Evolutionary conservation across 2,329 filamentous ascomycete genomes (phyloP), one percentile per base, ranked within the genome.

Genomic region (Aureobasidium musti): DNA sequence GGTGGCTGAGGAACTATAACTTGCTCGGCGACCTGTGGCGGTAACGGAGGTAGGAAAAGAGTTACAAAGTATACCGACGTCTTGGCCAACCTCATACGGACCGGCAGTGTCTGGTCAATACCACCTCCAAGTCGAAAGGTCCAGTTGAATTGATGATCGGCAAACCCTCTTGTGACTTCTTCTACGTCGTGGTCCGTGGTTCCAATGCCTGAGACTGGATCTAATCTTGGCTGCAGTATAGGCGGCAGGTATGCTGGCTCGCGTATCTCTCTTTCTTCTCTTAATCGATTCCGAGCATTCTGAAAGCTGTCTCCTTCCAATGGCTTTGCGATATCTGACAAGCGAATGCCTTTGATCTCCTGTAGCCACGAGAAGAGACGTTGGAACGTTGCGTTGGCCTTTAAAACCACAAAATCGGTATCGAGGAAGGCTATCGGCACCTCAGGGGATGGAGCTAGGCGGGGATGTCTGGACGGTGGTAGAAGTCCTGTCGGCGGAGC

Each of bases 231-330:
- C 19, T 77, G 78, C n/a, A 75, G 68, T 28, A 84, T 84, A 5
- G 82, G 81, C 28, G 82, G 78, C 73, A 83, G 79, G 69, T 82
- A 83, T 33, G 81, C 73, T 17, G 82, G 82, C 65, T 84, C 82
- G 43, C 79, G 77, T 35, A 76, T 74, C 47, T 82, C 79, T 57
- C 80, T 73, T 69, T 84, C 82, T 43, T 79, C 77, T 43, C 81
- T 76, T 57, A 84, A 72, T 19, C 78, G 75, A 57, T 76, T 79
- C 47, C 80, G 78, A 39, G 84, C 74, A 17, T 76, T 73, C 53
- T 79, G 77, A 68, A 84, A 75, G 57, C 73, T 75, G 28, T 82
- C 79, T 2, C 73, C 70, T 56, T 82, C 79, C 26, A 76, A 72
- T 5, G 75, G 71, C 43, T 78, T 77, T 6, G 82, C 75, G 35